Base-by-base conservation (phyloP, 768 basidiomycete species). In the Gyrodon lividus region DNA sequence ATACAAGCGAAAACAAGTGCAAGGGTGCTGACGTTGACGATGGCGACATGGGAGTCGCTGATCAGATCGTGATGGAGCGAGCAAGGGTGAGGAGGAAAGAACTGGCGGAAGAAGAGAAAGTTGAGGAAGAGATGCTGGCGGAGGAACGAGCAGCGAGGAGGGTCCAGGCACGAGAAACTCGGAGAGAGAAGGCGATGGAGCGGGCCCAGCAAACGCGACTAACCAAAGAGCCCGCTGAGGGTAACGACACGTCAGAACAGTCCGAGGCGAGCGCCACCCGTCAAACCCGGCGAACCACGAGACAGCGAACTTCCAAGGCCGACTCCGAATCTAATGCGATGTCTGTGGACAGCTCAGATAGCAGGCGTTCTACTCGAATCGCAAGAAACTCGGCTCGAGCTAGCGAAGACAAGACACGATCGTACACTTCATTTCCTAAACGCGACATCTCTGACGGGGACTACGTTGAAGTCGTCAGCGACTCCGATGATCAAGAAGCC, bases 31-130 rank as follows among this genome's bases (percentile, higher is more conserved):
- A 72, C 31, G 66, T 60, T 55, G 74, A 64, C 7, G 71, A 63
- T 22, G 67, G 54, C 13, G 67, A 62, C 43, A 60, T 63, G 63
- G 64, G 52, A 4, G 62, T 64, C 12, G 72, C 71, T 3, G 76
- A 79, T 50, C 65, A 60, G 26, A 75, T 77, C 17, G 71, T 78
- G 39, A 71, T 70, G 66, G 72, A 77, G 51, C 72, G 78, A 3
- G 77, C 78, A 0, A 56, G 64, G 33, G 65, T 56, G 7, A 65
- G 78, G 44, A 63, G 75, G 19, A 72, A 67, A 56, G 71, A 77
- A 48, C 61, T 77, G 1, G 72, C 70, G 23, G 70, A 71, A 22
- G 74, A 77, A 58, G 77, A 77, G 45, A 62, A 54, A 4, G 51
- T 68, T 6, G 74, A 73, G 28, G 59, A 60, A 6, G 57, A 57